phyloP scores from a whole-genome alignment of 352 stramenopile genomes.

The Pythium vanterpoolii region DNA sequence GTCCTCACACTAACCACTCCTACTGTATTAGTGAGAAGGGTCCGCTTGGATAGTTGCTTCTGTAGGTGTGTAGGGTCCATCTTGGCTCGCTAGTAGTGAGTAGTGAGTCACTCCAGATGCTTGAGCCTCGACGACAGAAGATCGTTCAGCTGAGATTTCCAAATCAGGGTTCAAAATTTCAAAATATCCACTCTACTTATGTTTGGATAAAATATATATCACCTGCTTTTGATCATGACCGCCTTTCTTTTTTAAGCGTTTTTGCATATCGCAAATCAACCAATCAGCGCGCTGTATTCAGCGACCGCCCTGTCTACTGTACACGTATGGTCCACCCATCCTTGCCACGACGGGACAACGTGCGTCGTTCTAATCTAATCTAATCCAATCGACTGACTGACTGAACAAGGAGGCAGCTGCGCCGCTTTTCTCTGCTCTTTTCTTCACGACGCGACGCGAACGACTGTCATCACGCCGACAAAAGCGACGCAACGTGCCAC shows the following conservation, averaged over 20 bases:
- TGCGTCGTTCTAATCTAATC: neutral
- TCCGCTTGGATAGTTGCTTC: no score
- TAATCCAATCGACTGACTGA: neutral
- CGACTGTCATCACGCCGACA: neutral
- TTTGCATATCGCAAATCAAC: neutral
- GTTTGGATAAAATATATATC: neutral
- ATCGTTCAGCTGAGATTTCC: conserved; percentile 1
- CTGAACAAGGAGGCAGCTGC: neutral
- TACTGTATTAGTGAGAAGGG: no score
- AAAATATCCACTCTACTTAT: conserved; percentile 11
- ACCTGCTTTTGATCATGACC: neutral
- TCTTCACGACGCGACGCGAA: neutral
- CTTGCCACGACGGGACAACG: neutral
- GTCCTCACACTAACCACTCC: no score
- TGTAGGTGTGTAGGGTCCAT: no score
- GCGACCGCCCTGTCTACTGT: neutral
- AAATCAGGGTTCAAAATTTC: neutral
- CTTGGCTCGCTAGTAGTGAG: no score
- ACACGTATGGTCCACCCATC: neutral
- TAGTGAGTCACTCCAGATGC: no score
- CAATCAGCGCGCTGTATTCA: neutral
- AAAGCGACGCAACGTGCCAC: no score
- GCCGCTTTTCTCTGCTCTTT: neutral
- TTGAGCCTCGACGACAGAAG: no score
- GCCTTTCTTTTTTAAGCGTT: conserved; percentile 1